A percentile compares a stretch with the other conserved stretches of the same genome.
phyloP scores from a whole-genome alignment of 106 monocot species.

The Chionographis japonica region DNA sequence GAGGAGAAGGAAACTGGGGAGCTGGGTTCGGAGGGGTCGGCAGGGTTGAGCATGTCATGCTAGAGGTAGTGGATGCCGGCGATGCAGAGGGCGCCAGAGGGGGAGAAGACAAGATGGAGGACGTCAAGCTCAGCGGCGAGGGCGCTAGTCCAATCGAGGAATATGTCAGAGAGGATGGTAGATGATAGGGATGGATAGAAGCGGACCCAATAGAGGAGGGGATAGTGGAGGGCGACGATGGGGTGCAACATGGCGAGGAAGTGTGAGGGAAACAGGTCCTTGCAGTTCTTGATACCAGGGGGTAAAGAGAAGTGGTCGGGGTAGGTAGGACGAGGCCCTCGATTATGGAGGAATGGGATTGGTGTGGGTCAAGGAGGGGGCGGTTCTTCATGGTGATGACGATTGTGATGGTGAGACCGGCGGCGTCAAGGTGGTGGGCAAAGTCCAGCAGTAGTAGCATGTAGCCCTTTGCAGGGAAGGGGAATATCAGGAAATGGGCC shows the following conservation, averaged over 20 bases:
- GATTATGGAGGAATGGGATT: constrained; percentile 14
- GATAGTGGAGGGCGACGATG: constrained; percentile 12
- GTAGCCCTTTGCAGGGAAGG: constrained; percentile 41
- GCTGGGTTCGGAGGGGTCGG: neutral
- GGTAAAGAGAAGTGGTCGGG: constrained; percentile 26
- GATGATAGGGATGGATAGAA: neutral
- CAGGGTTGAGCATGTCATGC: constrained; percentile 4
- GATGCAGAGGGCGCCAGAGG: constrained; percentile 17
- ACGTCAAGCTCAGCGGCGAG: constrained; percentile 20
- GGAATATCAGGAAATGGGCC: constrained; percentile 31
- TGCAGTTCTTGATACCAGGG: constrained; percentile 25
- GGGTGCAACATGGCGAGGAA: constrained; percentile 16
- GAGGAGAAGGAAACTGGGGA: constrained; percentile 17
- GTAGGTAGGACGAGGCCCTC: constrained; percentile 24
- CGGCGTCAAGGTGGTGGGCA: no score
- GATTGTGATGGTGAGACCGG: constrained; percentile 13
- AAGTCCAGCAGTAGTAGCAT: constrained; percentile 34
- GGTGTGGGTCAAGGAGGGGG: constrained; percentile 21
- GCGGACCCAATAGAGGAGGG: constrained; percentile 28
- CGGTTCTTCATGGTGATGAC: constrained; percentile 20
- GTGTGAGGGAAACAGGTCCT: constrained; percentile 1
- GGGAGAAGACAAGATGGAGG: constrained; percentile 21
- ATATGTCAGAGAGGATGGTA: no score
- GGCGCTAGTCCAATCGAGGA: constrained; percentile 27
- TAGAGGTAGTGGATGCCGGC: constrained; percentile 27